These are phyloP conservation scores for Cystobasidium slooffiae DNA, from an alignment of 1,284 basidiomycete species.

Conservation along the genomic window DNA sequence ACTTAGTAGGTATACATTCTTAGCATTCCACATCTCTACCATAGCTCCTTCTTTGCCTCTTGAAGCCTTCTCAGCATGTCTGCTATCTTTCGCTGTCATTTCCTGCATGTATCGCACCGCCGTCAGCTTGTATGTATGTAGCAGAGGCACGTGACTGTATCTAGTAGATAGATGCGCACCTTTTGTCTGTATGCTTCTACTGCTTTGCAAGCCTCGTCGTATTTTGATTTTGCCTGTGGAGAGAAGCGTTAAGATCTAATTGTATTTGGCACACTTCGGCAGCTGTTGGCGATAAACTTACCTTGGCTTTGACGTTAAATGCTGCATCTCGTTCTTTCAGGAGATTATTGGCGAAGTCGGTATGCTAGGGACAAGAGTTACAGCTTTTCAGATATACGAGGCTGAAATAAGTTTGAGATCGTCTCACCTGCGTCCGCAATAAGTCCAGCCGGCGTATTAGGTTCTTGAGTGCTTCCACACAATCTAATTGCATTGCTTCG, in stretches of 20 bases:
- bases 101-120: not conserved
- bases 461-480: slow-evolving; percentile 29
- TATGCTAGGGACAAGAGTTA: slow-evolving; percentile 15
- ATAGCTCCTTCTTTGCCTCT: slow-evolving; percentile 5
- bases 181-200: slow-evolving; percentile 44
- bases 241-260: not conserved
- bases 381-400: not conserved
- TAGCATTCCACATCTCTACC: slow-evolving; percentile 40
- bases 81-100: slow-evolving; percentile 29
- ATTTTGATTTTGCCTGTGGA: slow-evolving; percentile 39
- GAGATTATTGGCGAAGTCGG: slow-evolving; percentile 30
- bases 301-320: slow-evolving; percentile 40
- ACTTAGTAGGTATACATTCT: slow-evolving; percentile 37
- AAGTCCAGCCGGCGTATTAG: slow-evolving; percentile 32
- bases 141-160: not conserved
- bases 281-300: not conserved
- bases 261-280: no score
- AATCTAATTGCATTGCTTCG: slow-evolving; percentile 32
- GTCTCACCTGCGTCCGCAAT: slow-evolving; percentile 22
- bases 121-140: not conserved
- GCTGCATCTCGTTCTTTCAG: slow-evolving; percentile 38
- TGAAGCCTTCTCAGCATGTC: slow-evolving; percentile 31
- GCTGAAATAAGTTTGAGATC: not conserved
- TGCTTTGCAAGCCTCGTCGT: slow-evolving; percentile 40
- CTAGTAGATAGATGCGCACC: not conserved